Percentiles rank a stretch among this genome's conserved stretches.
These are phyloP conservation scores for Simplicillium aogashimaense DNA, from an alignment of 2,329 filamentous ascomycete genomes.

Conservation along the genomic window DNA sequence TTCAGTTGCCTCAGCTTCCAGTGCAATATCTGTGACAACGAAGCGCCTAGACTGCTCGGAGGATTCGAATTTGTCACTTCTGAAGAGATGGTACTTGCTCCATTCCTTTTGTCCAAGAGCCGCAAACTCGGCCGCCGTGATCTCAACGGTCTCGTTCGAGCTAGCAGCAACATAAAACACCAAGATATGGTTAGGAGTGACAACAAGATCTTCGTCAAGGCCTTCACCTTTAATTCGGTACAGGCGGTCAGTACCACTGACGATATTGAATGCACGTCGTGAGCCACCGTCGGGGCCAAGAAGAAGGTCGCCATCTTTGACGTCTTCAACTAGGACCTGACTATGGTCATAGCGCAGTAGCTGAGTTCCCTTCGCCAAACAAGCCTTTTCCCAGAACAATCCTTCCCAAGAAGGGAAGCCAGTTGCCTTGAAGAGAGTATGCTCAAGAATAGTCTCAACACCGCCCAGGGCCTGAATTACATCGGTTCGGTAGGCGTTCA, in stretches of 20 bases:
- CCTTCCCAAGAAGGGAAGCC: slow-evolving; percentile 97
- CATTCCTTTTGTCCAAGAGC: slow-evolving; percentile 24
- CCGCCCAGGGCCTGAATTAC: slow-evolving; percentile 92
- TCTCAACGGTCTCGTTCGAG: slow-evolving; percentile 32
- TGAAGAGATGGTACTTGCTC: slow-evolving; percentile 23
- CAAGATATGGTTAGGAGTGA: slow-evolving; percentile 38
- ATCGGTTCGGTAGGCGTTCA: slow-evolving; percentile 92
- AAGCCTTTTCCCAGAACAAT: slow-evolving; percentile 79
- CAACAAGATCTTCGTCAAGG: slow-evolving; percentile 34
- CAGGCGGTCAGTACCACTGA: slow-evolving; percentile 33
- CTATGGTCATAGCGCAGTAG: slow-evolving; percentile 32
- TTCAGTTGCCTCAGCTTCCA: slow-evolving; percentile 30
- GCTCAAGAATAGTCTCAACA: slow-evolving; percentile 96
- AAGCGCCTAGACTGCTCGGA: slow-evolving; percentile 16
- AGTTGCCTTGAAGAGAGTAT: slow-evolving; percentile 93
- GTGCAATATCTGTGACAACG: slow-evolving; percentile 26
- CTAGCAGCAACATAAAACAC: slow-evolving; percentile 24
- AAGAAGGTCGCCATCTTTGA: slow-evolving; percentile 36
- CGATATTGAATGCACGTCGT: slow-evolving; percentile 38
- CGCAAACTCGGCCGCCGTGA: slow-evolving; percentile 34
- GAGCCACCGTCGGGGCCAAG: slow-evolving; percentile 36
- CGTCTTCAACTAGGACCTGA: slow-evolving; percentile 35
- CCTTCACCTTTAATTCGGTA: slow-evolving; percentile 36
- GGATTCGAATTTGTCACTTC: slow-evolving; percentile 17
- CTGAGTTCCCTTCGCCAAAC: too few relatives aligned